Base-by-base conservation (phyloP, 2,329 filamentous ascomycete species). In the Hymenoscyphus occultus region DNA sequence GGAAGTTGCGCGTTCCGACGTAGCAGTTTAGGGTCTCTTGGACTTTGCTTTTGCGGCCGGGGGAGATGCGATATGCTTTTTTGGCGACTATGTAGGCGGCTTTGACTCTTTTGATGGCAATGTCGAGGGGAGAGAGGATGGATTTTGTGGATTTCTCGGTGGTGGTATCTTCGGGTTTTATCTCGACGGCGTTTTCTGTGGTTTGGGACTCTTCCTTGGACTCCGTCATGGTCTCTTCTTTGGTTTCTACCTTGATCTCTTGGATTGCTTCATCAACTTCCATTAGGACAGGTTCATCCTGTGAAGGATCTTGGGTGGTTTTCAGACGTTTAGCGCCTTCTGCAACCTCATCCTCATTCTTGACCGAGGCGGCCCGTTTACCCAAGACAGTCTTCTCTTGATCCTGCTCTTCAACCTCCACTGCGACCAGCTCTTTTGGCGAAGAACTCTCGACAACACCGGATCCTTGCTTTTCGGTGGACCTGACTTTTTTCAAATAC, bases 1-100 rank as follows among this genome's bases (percentile, higher is more conserved):
- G 93, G 82, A 90, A 99, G 80, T 96, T 97, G 73, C 84, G 85
- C 3, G 93, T 97, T 68, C 95, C 95, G 10, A 90, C 79, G 78
- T 95, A 99, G 69, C 84, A 82, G 72, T 86, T 79, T 10, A 99
- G 84, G 0, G 88, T 88, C 40, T 86, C 83, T 76, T 96, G 92
- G 1, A 99, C 86, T 66, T 90, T 88, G 35, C 85, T 80, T 59
- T 95, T 82, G 9, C 95, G 92, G 22, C 81, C 80, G 0, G 86
- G 80, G 0, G 90, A 88, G 64, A 96, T 89, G 60, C 94, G 91
- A 76, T 97, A 98, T 1, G 87, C 84, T 57, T 91, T 88, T 79
- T 96, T 96, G 39, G 93, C 93, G 5, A 84, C 80, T 64, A 94
- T 83, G 76, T 96, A 96, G 31, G 92, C 90, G 3, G 86, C 84